Conservation (phyloP, 164 flowering plant species). For the Cinnamomum chago region DNA sequence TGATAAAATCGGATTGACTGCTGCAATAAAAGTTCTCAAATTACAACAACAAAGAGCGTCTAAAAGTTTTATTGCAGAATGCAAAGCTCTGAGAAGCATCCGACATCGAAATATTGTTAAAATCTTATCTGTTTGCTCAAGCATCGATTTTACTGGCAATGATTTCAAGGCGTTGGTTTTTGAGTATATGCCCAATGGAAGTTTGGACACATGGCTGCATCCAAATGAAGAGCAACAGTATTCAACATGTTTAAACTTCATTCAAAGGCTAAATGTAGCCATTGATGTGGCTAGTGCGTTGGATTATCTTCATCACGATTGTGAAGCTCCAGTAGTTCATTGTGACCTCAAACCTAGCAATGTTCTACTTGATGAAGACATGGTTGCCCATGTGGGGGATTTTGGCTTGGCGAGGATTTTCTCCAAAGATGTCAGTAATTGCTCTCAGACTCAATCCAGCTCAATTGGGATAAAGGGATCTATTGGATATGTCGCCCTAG, state of each 20-base stretch:
- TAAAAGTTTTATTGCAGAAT: slow-evolving; percentile 29
- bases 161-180: slow-evolving; percentile 33
- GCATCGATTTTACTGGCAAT: slow-evolving; percentile 24
- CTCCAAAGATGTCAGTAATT: background rate
- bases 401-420: slow-evolving; percentile 33
- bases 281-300: slow-evolving; percentile 34
- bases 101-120: slow-evolving; percentile 35
- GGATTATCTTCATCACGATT: slow-evolving; percentile 30
- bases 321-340: slow-evolving; percentile 22
- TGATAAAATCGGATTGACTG: background rate
- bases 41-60: slow-evolving; percentile 24
- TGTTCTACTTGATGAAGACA: slow-evolving; percentile 28
- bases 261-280: slow-evolving; percentile 26
- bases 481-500: slow-evolving; percentile 23
- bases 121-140: slow-evolving; percentile 25
- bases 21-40: slow-evolving; percentile 37
- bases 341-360: slow-evolving; percentile 36
- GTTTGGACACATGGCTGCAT: slow-evolving; percentile 33
- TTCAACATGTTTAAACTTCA: slow-evolving; percentile 13
- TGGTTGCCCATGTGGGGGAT: slow-evolving; percentile 33
- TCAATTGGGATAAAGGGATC: slow-evolving; percentile 28
- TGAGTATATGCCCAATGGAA: slow-evolving; percentile 36
- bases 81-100: slow-evolving; percentile 23
- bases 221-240: background rate
- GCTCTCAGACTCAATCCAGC: slow-evolving; percentile 7